These are phyloP conservation scores for Corchorus olitorius DNA, from an alignment of 345 rosid species.

Conservation along the genomic window DNA sequence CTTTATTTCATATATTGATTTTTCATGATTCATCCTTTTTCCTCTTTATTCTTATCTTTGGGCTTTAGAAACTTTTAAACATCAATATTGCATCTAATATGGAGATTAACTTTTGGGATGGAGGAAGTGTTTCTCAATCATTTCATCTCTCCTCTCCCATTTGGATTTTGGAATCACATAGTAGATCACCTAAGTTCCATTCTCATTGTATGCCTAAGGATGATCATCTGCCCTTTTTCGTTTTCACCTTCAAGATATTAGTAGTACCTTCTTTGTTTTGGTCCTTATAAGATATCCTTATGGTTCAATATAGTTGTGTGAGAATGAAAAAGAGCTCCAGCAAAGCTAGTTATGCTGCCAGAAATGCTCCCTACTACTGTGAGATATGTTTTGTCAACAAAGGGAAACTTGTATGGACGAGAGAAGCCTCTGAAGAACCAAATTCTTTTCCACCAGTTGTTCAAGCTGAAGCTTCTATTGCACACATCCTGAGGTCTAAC, in stretches of 20 bases:
- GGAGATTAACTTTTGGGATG: neutral
- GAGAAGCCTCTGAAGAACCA: constrained; percentile 49
- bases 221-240: neutral
- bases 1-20: neutral
- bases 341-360: constrained; percentile 50
- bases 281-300: neutral
- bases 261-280: neutral
- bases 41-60: neutral
- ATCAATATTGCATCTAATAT: neutral
- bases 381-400: constrained; percentile 69
- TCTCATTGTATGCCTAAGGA: neutral
- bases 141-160: neutral
- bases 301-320: constrained; percentile 46
- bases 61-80: neutral
- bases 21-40: neutral
- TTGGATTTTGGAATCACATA: neutral
- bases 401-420: constrained; percentile 60
- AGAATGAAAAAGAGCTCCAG: constrained; percentile 53
- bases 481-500: constrained; percentile 26
- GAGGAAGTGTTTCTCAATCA: neutral
- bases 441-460: constrained; percentile 16
- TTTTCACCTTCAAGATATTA: neutral
- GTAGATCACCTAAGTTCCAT: neutral
- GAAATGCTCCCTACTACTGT: constrained; percentile 53
- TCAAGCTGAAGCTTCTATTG: constrained; percentile 17